A percentile compares a stretch with the other conserved stretches of the same genome.
phyloP scores from a whole-genome alignment of 2,329 filamentous ascomycete species.

The Penicillium sp. region DNA sequence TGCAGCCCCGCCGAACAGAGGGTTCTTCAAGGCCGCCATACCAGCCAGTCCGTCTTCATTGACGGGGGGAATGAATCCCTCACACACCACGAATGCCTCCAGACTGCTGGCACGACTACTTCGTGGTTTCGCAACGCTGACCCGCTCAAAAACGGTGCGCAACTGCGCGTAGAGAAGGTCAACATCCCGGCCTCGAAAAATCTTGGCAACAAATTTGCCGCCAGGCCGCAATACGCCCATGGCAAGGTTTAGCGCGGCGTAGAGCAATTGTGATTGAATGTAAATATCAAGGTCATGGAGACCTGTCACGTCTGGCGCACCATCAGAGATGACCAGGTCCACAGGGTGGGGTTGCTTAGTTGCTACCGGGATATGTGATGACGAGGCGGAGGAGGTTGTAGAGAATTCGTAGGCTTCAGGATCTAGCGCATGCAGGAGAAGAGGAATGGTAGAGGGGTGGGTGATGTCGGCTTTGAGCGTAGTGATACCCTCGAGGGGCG shows the following conservation, averaged over 20 bases:
- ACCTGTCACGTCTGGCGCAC: conserved; percentile 93
- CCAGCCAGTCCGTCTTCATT: conserved; percentile 52
- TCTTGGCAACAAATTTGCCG: conserved; percentile 97
- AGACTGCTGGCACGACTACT: conserved; percentile 95
- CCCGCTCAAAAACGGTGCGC: conserved; percentile 83
- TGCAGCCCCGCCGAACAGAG: conserved; percentile 43
- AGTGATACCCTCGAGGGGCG: conserved; percentile 86
- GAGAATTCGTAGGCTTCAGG: conserved; percentile 59
- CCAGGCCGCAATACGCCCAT: conserved; percentile 90
- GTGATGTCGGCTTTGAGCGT: conserved; percentile 96
- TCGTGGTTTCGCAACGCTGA: conserved; percentile 89
- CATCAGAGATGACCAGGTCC: conserved; percentile 92
- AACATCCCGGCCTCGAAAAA: conserved; percentile 93
- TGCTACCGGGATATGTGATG: conserved; percentile 31
- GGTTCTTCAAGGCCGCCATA: conserved; percentile 39
- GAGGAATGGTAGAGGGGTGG: conserved; percentile 89
- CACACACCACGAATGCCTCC: conserved; percentile 94
- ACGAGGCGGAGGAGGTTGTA: conserved; percentile 33
- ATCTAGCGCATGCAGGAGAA: conserved; percentile 82
- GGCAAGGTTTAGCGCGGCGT: conserved; percentile 89
- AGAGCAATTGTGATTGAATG: conserved; percentile 92
- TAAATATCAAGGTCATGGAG: conserved; percentile 98
- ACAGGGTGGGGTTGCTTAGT: conserved; percentile 71
- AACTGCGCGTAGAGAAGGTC: conserved; percentile 93
- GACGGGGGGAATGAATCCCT: conserved; percentile 76